phyloP scores from a whole-genome alignment of 352 stramenopile species.

The Pythium coloratum region DNA sequence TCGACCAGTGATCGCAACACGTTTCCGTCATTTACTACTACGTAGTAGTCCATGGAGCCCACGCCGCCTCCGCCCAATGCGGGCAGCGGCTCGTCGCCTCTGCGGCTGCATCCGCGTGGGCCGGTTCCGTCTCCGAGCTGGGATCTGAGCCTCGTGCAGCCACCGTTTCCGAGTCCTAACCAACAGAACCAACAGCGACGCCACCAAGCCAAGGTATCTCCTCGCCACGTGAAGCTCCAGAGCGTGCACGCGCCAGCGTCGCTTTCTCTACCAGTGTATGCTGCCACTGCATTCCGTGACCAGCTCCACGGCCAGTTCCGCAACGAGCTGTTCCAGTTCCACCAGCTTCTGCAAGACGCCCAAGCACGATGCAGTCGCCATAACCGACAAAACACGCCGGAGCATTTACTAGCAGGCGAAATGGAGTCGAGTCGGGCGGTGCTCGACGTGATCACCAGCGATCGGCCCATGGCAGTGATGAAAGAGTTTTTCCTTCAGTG shows the following conservation, averaged over 20 bases:
- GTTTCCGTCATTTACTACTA: background rate
- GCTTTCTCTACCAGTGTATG: conserved; percentile 15
- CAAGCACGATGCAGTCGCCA: conserved; percentile 18
- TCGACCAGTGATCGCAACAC: background rate
- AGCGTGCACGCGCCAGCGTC: conserved; percentile 22
- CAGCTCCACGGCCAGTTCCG: conserved; percentile 45
- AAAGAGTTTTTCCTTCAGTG: conserved; percentile 65
- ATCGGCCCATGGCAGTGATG: conserved; percentile 60
- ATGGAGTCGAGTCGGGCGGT: conserved; percentile 33
- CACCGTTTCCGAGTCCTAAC: background rate
- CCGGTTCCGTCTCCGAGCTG: background rate
- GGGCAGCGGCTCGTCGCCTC: background rate
- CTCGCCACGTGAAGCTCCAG: conserved; percentile 37
- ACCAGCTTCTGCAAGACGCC: conserved; percentile 58
- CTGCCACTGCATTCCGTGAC: conserved; percentile 31
- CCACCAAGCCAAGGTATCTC: conserved; percentile 28
- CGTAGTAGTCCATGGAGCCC: conserved; percentile 14
- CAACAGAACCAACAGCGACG: conserved; percentile 4
- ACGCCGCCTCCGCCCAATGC: conserved; percentile 2
- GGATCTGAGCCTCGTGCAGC: background rate
- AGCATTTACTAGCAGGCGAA: background rate
- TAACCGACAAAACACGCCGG: conserved; percentile 1
- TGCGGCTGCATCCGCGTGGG: conserved; percentile 9
- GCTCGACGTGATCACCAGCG: conserved; percentile 65
- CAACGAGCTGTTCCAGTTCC: conserved; percentile 70